Evolutionary conservation across 306 rosid genomes (phyloP).

Genomic region (Potentilla sterilis): DNA sequence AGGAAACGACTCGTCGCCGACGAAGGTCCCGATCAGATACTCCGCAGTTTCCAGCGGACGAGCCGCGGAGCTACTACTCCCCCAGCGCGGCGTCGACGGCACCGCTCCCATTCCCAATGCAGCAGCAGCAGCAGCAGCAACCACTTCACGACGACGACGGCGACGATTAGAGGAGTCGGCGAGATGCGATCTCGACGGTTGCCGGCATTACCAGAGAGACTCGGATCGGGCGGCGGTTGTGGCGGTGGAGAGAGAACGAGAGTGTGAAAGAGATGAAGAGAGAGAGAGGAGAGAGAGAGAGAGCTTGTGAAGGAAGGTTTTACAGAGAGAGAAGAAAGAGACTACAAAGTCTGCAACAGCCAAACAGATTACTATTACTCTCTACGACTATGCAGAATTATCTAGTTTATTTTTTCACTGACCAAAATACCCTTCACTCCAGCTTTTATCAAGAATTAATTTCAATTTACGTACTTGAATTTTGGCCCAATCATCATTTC

Average conservation of each 20-base stretch:
- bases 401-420: neutral
- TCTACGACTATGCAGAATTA: neutral
- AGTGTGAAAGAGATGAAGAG: constrained; percentile 22
- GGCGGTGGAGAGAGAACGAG: constrained; percentile 21
- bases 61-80: constrained; percentile 28
- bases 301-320: constrained; percentile 56
- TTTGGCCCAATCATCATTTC: no score
- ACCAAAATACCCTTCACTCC: neutral
- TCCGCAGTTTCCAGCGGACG: constrained; percentile 80
- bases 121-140: neutral
- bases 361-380: neutral
- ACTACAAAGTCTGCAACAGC: neutral
- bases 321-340: constrained; percentile 13
- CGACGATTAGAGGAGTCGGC: neutral
- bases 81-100: constrained; percentile 83
- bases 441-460: no score
- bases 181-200: constrained; percentile 25
- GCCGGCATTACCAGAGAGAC: constrained; percentile 42
- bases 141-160: neutral
- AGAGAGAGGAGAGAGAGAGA: constrained; percentile 19
- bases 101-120: constrained; percentile 64
- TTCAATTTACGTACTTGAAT: no score
- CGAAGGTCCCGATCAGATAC: constrained; percentile 81
- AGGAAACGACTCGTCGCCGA: constrained; percentile 78
- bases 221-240: constrained; percentile 34